Percentiles rank a stretch among this genome's conserved stretches.
Conservation (phyloP, 352 stramenopile species). For the Phytophthora pistaciae region DNA sequence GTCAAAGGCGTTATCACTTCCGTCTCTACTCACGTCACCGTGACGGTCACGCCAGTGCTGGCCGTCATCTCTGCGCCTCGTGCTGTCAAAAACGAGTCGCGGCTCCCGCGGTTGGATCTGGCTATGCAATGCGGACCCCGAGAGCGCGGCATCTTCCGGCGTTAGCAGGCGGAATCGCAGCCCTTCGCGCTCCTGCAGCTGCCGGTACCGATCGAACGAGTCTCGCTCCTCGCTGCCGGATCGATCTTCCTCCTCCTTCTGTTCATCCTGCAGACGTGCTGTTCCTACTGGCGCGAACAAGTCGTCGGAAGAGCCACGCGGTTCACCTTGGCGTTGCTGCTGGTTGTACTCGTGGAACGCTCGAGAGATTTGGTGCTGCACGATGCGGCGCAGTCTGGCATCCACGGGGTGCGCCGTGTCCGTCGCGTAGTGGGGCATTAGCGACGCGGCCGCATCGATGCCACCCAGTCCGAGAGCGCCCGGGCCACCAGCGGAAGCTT, state of each 20-base stretch:
- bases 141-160: conserved; percentile 15
- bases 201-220: conserved; percentile 22
- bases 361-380: conserved; percentile 48
- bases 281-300: neutral
- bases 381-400: conserved; percentile 32
- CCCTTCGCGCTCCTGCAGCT: conserved; percentile 35
- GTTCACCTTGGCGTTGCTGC: conserved; percentile 15
- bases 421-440: conserved; percentile 30
- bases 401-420: conserved; percentile 26
- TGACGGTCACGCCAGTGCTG: conserved; percentile 13
- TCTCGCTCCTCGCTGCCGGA: neutral
- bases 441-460: conserved; percentile 9
- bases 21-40: neutral
- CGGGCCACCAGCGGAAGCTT: conserved; percentile 3
- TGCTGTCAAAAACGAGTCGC: conserved; percentile 35
- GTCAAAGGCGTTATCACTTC: neutral
- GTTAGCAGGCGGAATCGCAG: conserved; percentile 32
- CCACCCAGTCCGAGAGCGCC: conserved; percentile 4
- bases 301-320: conserved; percentile 6
- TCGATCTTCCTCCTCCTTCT: conserved; percentile 6
- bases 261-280: neutral
- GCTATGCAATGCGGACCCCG: conserved; percentile 15
- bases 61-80: conserved; percentile 5
- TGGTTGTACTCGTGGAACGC: conserved; percentile 50
- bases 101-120: conserved; percentile 14